Percentiles rank a stretch among this genome's conserved stretches.
phyloP scores from a whole-genome alignment of 2,329 filamentous ascomycete species.

The Fusarium chaquense region DNA sequence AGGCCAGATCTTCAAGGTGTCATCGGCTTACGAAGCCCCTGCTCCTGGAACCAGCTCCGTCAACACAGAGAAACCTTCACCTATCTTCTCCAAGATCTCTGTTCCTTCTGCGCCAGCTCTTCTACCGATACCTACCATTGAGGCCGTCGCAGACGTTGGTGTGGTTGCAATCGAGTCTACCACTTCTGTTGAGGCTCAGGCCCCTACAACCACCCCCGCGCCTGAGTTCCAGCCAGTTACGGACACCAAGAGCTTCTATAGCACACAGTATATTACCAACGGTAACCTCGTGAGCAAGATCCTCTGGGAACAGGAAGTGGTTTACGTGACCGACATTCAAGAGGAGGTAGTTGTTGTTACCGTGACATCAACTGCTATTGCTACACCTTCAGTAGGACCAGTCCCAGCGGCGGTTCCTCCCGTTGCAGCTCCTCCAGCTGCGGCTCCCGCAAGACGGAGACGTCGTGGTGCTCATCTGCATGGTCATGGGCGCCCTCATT shows the following conservation, averaged over 20 bases:
- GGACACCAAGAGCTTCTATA: slow-evolving; percentile 55
- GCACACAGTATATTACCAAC: slow-evolving; percentile 66
- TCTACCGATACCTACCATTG: slow-evolving; percentile 27
- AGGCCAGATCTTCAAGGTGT: slow-evolving; percentile 59
- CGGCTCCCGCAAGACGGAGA: slow-evolving; percentile 31
- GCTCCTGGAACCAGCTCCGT: slow-evolving; percentile 29
- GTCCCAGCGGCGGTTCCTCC: neutral
- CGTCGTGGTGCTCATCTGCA: slow-evolving; percentile 54
- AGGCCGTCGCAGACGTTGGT: slow-evolving; percentile 17
- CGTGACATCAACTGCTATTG: slow-evolving; percentile 48
- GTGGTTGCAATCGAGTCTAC: slow-evolving; percentile 28
- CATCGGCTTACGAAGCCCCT: slow-evolving; percentile 36
- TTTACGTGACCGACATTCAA: slow-evolving; percentile 63
- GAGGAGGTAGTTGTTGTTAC: slow-evolving; percentile 58
- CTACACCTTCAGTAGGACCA: slow-evolving; percentile 28
- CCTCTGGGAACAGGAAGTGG: slow-evolving; percentile 66
- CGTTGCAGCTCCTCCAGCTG: neutral
- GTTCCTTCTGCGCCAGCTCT: slow-evolving; percentile 14
- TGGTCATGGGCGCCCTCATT: slow-evolving; percentile 50
- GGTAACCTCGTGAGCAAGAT: slow-evolving; percentile 66
- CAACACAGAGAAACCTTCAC: slow-evolving; percentile 22
- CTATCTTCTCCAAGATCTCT: slow-evolving; percentile 14
- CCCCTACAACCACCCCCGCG: slow-evolving; percentile 44
- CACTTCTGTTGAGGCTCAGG: slow-evolving; percentile 7
- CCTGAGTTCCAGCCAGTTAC: slow-evolving; percentile 43